These are phyloP conservation scores for Antrodiella citrinella DNA, from an alignment of 768 basidiomycete genomes.

Conservation along the genomic window DNA sequence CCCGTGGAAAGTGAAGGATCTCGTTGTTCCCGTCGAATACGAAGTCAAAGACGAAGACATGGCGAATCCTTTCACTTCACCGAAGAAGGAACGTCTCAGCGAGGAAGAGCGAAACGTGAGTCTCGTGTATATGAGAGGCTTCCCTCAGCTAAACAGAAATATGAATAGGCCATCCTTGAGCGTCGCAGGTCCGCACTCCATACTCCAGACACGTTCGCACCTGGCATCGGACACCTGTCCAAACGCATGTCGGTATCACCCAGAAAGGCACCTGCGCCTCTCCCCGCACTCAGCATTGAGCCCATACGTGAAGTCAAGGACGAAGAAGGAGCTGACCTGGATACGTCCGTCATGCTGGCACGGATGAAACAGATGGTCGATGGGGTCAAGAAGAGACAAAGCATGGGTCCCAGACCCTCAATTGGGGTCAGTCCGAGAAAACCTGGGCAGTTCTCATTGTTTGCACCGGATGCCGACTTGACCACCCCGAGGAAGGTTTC, in stretches of 20 bases:
- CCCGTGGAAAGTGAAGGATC: slow-evolving; percentile 50
- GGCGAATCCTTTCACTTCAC: not conserved
- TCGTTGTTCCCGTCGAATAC: slow-evolving; percentile 32
- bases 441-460: slow-evolving; percentile 15
- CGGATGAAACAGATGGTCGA: slow-evolving; percentile 30
- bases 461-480: slow-evolving; percentile 9
- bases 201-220: slow-evolving; percentile 39
- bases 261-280: slow-evolving; percentile 11
- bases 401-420: slow-evolving; percentile 17
- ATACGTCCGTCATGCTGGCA: slow-evolving; percentile 27
- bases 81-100: slow-evolving; percentile 22
- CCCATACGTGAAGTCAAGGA: slow-evolving; percentile 6
- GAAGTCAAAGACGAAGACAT: slow-evolving; percentile 10
- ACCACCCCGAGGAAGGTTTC: slow-evolving; percentile 3
- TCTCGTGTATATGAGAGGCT: too few species aligned
- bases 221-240: slow-evolving; percentile 37
- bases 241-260: slow-evolving; percentile 14
- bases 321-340: slow-evolving; percentile 23
- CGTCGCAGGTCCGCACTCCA: slow-evolving; percentile 51
- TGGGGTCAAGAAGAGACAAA: slow-evolving; percentile 27
- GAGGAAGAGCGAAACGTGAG: slow-evolving; percentile 43
- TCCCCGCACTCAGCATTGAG: slow-evolving; percentile 4
- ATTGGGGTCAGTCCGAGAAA: slow-evolving; percentile 14
- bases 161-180: slow-evolving; percentile 47
- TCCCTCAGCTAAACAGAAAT: too few species aligned